phyloP scores from a whole-genome alignment of 2,329 filamentous ascomycete species.

The Aaosphaeria arxii region DNA sequence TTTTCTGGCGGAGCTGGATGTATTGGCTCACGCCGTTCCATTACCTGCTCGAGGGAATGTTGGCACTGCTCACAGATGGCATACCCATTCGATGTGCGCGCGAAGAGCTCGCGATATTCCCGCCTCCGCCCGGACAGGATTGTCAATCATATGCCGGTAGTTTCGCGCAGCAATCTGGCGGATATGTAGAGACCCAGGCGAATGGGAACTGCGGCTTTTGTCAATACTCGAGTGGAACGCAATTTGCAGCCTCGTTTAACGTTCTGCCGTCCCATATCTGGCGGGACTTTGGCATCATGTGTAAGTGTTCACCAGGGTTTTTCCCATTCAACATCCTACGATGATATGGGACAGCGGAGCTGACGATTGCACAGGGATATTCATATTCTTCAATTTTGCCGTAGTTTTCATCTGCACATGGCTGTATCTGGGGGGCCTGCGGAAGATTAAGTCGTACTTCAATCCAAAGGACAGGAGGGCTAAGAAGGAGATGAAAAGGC shows the following conservation, averaged over 20 bases:
- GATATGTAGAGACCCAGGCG: conserved; percentile 58
- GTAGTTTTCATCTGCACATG: conserved; percentile 53
- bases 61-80: conserved; percentile 55
- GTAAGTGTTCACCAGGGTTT: conserved; percentile 13
- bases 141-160: conserved; percentile 59
- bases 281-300: conserved; percentile 65
- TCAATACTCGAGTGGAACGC: conserved; percentile 58
- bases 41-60: conserved; percentile 62
- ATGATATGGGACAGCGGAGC: neutral
- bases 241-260: conserved; percentile 58
- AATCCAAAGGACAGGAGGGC: conserved; percentile 32
- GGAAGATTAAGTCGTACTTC: conserved; percentile 33
- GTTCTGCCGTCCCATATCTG: conserved; percentile 61
- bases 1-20: conserved; percentile 60
- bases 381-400: conserved; percentile 62
- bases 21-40: conserved; percentile 62
- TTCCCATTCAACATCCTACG: neutral
- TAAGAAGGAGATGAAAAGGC: conserved; percentile 26
- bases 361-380: conserved; percentile 42
- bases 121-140: conserved; percentile 55
- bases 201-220: conserved; percentile 64
- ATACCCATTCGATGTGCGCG: conserved; percentile 55
- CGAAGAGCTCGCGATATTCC: conserved; percentile 60
- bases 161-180: conserved; percentile 55
- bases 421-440: conserved; percentile 49